phyloP scores from a whole-genome alignment of 116 monocot species.

The Trichopus zeylanicus region DNA sequence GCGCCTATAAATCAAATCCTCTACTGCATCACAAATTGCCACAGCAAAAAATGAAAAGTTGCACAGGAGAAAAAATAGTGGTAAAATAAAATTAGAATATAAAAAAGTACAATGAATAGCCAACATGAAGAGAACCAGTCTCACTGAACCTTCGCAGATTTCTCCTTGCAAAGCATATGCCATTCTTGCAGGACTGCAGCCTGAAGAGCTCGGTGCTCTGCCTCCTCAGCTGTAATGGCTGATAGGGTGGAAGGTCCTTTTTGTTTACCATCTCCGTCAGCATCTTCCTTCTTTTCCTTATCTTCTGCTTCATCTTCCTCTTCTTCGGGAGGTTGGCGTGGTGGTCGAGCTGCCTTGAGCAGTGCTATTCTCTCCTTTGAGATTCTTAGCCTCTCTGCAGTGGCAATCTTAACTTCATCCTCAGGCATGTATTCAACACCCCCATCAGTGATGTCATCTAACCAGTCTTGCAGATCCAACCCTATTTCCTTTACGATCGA shows the following conservation, averaged over 20 bases:
- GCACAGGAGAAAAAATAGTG: background rate
- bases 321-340: constrained; percentile 51
- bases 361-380: constrained; percentile 92
- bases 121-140: background rate
- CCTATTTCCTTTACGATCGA: constrained; percentile 85
- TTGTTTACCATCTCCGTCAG: constrained; percentile 50
- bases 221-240: constrained; percentile 85
- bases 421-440: constrained; percentile 91
- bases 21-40: too few species aligned
- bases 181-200: constrained; percentile 95
- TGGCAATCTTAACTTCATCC: constrained; percentile 86
- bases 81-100: constrained; percentile 15
- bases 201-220: constrained; percentile 89
- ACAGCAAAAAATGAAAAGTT: too few species aligned
- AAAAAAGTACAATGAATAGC: constrained; percentile 1
- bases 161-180: constrained; percentile 87
- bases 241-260: constrained; percentile 83
- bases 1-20: too few species aligned
- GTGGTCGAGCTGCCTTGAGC: constrained; percentile 78
- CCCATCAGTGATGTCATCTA: constrained; percentile 93
- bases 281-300: constrained; percentile 37
- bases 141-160: constrained; percentile 31
- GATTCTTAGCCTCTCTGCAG: constrained; percentile 72
- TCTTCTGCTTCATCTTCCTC: constrained; percentile 36
- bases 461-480: constrained; percentile 83